Evolutionary conservation across 129 eudicot genomes (phyloP), one percentile per base, ranked within the genome.

Genomic region (Rutidosis leptorrhynchoides): DNA sequence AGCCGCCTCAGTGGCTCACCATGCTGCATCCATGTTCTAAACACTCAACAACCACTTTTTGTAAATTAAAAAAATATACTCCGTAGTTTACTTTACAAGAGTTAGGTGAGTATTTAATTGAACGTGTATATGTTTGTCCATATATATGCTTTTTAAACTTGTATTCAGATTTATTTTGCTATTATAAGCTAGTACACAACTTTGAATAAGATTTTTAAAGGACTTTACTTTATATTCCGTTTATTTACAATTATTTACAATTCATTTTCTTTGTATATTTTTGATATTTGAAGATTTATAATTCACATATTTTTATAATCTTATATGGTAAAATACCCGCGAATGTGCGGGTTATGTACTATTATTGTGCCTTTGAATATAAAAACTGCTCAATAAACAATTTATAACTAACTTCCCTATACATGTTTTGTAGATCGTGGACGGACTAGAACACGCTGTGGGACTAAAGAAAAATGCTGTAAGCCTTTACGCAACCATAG

Each of bases 401-500:
- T 0, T 19, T 37, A 6, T 11, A 4, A 17, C 3, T n/a, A 16
- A 1, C 57, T 19, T 2, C 30, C n/a, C 3, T n/a, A n/a, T n/a
- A 35, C 40, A 22, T 74, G n/a, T 29, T 55, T 19, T 80, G 68
- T 79, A 86, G 97, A 54, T 86, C 15, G 77, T 73, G 6, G 86
- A 76, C 29, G 86, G 79, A 19, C 62, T 83, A 17, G 97, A 79
- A 55, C 73, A 71, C 23, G 76, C 55, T 9, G 77, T 83, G 29
- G 77, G 87, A 3, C 70, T 80, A 53, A 74, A 77, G 23, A 79
- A 83, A 40, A 74, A 68, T 30, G 84, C 65, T 6, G 73, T 77
- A 12, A 80, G 72, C 63, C 80, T 87, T 28, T 91, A 91, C 45
- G 96, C 98, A 42, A 81, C 98, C 3, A 71, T 91, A 4, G 98